Evolutionary conservation across 441 rosid species (phyloP).

Genomic region (Capsella rubella): DNA sequence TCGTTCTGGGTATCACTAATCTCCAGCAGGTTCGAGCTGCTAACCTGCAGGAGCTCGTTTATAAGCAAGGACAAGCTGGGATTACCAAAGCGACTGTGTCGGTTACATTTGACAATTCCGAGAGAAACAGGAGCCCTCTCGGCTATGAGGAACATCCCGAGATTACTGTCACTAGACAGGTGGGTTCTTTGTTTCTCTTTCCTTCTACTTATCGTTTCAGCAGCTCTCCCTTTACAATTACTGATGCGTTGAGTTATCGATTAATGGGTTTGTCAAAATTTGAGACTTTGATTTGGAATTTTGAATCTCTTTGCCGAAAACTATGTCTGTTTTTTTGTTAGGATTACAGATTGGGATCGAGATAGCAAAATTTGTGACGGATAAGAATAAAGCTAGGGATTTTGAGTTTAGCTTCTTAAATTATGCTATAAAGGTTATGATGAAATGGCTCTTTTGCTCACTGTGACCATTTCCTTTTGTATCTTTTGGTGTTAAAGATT

Average conservation of each 20-base stretch:
- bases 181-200: conserved; percentile 33
- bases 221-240: background rate
- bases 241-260: background rate
- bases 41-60: conserved; percentile 96
- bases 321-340: background rate
- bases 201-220: background rate
- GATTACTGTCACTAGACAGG: conserved; percentile 95
- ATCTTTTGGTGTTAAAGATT: conserved; percentile 59
- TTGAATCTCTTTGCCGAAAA: background rate
- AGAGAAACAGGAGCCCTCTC: conserved; percentile 79
- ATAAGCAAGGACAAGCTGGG: conserved; percentile 99
- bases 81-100: conserved; percentile 96
- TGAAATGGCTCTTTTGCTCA: conserved; percentile 58
- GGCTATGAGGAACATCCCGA: conserved; percentile 89
- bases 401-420: background rate
- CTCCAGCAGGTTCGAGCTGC: conserved; percentile 98
- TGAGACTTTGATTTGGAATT: background rate
- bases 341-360: background rate
- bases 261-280: conserved; percentile 1
- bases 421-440: conserved; percentile 54
- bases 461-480: conserved; percentile 42
- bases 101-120: conserved; percentile 83
- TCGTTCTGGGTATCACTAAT: conserved; percentile 94
- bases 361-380: background rate
- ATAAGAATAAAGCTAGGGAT: background rate